A percentile compares a stretch with the other conserved stretches of the same genome.
Conservation (phyloP, 768 basidiomycete genomes). For the Xanthoconium purpureum region DNA sequence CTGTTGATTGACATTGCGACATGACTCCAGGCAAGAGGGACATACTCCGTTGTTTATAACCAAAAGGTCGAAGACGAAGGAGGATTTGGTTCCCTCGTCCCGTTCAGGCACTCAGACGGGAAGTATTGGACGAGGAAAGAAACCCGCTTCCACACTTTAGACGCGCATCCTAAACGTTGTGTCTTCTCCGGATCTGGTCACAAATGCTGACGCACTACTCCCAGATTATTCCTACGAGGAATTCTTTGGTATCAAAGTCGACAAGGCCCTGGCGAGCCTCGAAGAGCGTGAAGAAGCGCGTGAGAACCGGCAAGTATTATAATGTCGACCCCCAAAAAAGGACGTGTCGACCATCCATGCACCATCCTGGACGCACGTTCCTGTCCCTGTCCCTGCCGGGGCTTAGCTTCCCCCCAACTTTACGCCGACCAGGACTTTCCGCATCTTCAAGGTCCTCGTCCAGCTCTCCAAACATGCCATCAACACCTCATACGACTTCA, state of each 20-base stretch:
- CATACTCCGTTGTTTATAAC: conserved; percentile 22
- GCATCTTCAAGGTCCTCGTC: conserved; percentile 26
- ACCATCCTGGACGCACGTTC: conserved; percentile 16
- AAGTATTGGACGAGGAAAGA: conserved; percentile 25
- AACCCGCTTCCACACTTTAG: conserved; percentile 19
- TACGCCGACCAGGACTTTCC: conserved; percentile 20
- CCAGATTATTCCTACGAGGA: conserved; percentile 29
- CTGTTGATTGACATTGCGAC: background rate
- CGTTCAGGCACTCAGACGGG: conserved; percentile 24
- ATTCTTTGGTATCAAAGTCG: conserved; percentile 26
- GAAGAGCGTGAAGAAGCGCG: conserved; percentile 21
- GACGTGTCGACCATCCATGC: background rate
- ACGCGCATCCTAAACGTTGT: conserved; percentile 23
- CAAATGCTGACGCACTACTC: background rate
- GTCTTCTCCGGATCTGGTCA: background rate
- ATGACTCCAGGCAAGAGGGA: conserved; percentile 16
- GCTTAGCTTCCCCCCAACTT: conserved; percentile 13
- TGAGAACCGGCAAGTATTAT: conserved; percentile 23
- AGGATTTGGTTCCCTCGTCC: conserved; percentile 16
- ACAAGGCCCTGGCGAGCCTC: conserved; percentile 10
- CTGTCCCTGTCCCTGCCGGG: conserved; percentile 9
- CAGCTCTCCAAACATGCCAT: conserved; percentile 24
- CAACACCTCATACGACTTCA: conserved; percentile 23
- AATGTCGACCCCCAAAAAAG: conserved; percentile 20
- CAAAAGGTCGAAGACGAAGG: conserved; percentile 21